phyloP scores from a whole-genome alignment of 345 rosid genomes.

The Populus simonii region DNA sequence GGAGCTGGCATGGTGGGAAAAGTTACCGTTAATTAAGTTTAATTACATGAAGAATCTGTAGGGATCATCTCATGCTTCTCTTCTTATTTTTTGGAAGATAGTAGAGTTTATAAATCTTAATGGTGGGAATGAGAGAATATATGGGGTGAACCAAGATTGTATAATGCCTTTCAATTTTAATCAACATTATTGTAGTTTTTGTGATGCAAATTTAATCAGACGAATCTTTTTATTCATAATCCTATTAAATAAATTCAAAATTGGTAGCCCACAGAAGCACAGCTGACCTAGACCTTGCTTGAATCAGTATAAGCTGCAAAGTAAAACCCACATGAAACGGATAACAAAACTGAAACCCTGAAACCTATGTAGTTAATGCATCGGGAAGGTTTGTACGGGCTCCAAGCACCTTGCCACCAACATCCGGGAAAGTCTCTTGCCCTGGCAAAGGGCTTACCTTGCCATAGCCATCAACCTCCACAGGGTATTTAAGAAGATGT shows the following conservation, averaged over 20 bases:
- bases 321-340: not conserved
- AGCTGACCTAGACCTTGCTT: not conserved
- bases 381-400: constrained; percentile 63
- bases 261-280: not conserved
- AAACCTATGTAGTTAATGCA: constrained; percentile 56
- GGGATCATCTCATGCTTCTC: constrained; percentile 3
- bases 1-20: constrained; percentile 94
- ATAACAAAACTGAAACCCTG: not conserved
- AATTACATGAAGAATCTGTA: not conserved
- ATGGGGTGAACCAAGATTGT: constrained; percentile 3
- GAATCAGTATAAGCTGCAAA: not conserved
- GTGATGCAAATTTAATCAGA: not conserved
- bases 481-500: constrained; percentile 69
- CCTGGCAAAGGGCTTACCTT: constrained; percentile 55
- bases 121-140: not conserved
- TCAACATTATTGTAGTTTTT: not conserved
- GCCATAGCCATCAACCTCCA: constrained; percentile 48
- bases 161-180: constrained; percentile 15
- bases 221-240: not conserved
- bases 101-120: constrained; percentile 13
- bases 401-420: constrained; percentile 79
- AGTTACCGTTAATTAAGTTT: constrained; percentile 64
- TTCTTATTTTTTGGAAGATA: constrained; percentile 5
- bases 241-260: not conserved
- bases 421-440: constrained; percentile 70